A percentile compares a stretch with the other conserved stretches of the same genome.
Conservation (phyloP, 306 rosid species). For the Cicer bijugum region DNA sequence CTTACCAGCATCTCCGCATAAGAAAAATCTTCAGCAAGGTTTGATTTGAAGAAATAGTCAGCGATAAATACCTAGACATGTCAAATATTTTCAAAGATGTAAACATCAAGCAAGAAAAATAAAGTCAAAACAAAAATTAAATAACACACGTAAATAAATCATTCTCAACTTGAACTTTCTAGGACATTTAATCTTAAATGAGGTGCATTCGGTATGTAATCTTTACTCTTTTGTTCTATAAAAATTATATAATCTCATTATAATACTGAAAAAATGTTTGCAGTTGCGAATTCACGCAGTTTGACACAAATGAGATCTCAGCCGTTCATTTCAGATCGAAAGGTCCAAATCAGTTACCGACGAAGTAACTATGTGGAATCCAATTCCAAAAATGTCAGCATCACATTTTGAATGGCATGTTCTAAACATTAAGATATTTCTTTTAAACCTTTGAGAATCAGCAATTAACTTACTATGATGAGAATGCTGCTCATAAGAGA, state of each 20-base stretch:
- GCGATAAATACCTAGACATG: constrained; percentile 69
- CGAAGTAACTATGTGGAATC: no score
- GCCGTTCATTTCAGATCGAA: no score
- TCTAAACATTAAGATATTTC: not conserved
- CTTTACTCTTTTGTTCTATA: constrained; percentile 14
- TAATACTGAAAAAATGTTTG: not conserved
- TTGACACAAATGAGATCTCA: no score
- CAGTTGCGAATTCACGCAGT: no score
- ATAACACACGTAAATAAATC: not conserved
- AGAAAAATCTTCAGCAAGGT: constrained; percentile 74
- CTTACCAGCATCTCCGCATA: constrained; percentile 79
- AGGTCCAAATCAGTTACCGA: no score
- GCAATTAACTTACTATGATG: constrained; percentile 23
- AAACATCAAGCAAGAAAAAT: constrained; percentile 22
- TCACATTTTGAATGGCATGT: constrained; percentile 16
- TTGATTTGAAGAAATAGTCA: constrained; percentile 87
- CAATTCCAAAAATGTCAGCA: not conserved
- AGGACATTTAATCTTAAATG: constrained; percentile 1
- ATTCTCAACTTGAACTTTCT: constrained; percentile 24
- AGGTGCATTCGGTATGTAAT: constrained; percentile 29
- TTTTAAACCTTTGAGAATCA: not conserved
- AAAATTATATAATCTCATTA: constrained; percentile 28
- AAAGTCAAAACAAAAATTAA: constrained; percentile 19
- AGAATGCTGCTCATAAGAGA: not conserved
- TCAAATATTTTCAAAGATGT: constrained; percentile 40